Percentiles rank a stretch among this genome's conserved stretches.
Conservation (phyloP, 2,329 filamentous ascomycete species). For the Aspergillus quadrilineatus region DNA sequence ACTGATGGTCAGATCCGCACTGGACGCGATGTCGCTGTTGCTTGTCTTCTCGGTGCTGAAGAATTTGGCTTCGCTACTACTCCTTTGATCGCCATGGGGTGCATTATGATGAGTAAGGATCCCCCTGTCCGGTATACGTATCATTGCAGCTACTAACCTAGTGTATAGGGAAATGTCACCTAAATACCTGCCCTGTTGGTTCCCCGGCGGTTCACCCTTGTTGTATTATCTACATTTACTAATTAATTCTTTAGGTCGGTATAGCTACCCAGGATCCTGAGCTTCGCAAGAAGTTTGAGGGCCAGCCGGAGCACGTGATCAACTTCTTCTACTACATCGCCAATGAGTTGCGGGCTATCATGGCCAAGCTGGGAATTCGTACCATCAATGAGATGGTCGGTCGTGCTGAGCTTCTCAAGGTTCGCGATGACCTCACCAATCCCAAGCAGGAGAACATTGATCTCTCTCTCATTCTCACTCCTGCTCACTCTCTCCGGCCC, state of each 20-base stretch:
- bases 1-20: slow-evolving; percentile 93
- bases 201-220: background rate
- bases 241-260: slow-evolving; percentile 57
- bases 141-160: too few species aligned
- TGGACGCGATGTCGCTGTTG: slow-evolving; percentile 89
- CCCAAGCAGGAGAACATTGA: slow-evolving; percentile 92
- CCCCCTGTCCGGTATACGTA: too few species aligned
- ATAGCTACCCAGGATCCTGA: slow-evolving; percentile 96
- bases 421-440: slow-evolving; percentile 83
- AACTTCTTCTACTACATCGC: slow-evolving; percentile 99
- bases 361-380: slow-evolving; percentile 92
- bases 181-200: slow-evolving; percentile 69
- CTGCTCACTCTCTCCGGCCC: slow-evolving; percentile 91
- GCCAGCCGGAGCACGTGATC: slow-evolving; percentile 92
- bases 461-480: slow-evolving; percentile 85
- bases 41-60: slow-evolving; percentile 93
- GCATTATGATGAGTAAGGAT: slow-evolving; percentile 75
- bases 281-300: slow-evolving; percentile 87
- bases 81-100: slow-evolving; percentile 93
- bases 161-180: slow-evolving; percentile 27
- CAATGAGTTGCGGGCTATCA: slow-evolving; percentile 93
- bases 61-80: slow-evolving; percentile 97
- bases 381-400: slow-evolving; percentile 98
- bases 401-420: slow-evolving; percentile 79
- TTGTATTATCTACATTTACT: background rate